Conservation (phyloP, 495 filamentous ascomycete genomes). For the Tuber magnatum region DNA sequence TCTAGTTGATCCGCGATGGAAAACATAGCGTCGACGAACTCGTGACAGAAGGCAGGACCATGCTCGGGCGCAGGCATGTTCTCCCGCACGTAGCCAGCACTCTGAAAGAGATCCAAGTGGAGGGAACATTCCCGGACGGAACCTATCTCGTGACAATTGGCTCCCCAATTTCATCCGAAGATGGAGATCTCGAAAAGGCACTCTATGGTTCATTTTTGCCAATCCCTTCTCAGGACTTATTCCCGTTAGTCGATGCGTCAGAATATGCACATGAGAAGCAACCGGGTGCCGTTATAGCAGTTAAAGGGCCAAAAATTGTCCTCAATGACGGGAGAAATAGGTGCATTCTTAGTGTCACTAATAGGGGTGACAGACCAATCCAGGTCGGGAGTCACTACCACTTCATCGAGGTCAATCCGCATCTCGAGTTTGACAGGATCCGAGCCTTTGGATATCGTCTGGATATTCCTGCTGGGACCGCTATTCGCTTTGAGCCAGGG, state of each 20-base stretch:
- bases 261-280: constrained; percentile 59
- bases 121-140: constrained; percentile 84
- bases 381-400: constrained; percentile 92
- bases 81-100: constrained; percentile 69
- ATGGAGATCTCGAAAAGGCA: constrained; percentile 77
- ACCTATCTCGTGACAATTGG: constrained; percentile 96
- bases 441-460: constrained; percentile 77
- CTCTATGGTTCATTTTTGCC: constrained; percentile 92
- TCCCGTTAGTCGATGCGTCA: constrained; percentile 45
- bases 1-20: constrained; percentile 88
- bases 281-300: constrained; percentile 72
- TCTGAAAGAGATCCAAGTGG: constrained; percentile 78
- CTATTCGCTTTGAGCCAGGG: constrained; percentile 90
- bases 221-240: constrained; percentile 54
- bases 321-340: constrained; percentile 71
- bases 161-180: constrained; percentile 76
- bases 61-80: constrained; percentile 93
- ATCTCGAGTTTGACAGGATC: constrained; percentile 83
- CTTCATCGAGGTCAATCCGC: constrained; percentile 87
- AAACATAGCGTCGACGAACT: constrained; percentile 83
- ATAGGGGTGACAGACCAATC: constrained; percentile 74
- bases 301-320: constrained; percentile 56
- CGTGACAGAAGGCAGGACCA: constrained; percentile 80
- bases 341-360: constrained; percentile 68
- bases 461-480: constrained; percentile 86